Percentiles rank a stretch among this genome's conserved stretches.
These are phyloP conservation scores for Globisporangium spiculum DNA, from an alignment of 352 stramenopile genomes.

Conservation along the genomic window DNA sequence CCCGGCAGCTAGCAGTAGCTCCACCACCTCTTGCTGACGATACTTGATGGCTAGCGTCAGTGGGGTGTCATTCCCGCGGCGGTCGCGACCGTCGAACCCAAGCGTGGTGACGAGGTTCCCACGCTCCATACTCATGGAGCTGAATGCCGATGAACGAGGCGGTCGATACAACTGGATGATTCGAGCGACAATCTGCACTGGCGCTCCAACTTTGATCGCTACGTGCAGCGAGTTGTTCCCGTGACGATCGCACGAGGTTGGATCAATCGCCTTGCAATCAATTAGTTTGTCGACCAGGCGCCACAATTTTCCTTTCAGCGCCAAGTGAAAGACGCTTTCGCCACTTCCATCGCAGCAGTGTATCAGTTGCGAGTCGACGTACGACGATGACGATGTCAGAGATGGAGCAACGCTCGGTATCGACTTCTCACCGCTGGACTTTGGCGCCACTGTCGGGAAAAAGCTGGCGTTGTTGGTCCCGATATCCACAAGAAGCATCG, in stretches of 20 bases:
- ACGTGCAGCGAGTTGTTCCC: conserved; percentile 61
- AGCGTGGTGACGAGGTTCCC: conserved; percentile 23
- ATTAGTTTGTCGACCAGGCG: conserved; percentile 52
- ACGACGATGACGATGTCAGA: conserved; percentile 7
- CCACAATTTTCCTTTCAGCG: conserved; percentile 62
- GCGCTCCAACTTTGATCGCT: conserved; percentile 58
- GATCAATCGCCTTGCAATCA: conserved; percentile 37
- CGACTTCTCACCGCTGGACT: conserved; percentile 4
- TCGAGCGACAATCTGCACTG: conserved; percentile 34
- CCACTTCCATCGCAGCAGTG: conserved; percentile 46
- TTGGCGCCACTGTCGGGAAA: neutral
- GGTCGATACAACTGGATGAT: conserved; percentile 51
- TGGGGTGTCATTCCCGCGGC: conserved; percentile 48
- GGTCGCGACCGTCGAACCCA: conserved; percentile 31
- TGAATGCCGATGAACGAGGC: conserved; percentile 15
- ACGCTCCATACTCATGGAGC: conserved; percentile 17
- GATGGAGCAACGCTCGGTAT: conserved; percentile 2
- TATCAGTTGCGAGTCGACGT: conserved; percentile 29
- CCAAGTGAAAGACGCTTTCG: conserved; percentile 57
- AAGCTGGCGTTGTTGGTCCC: conserved; percentile 20
- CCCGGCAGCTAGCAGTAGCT: conserved; percentile 37
- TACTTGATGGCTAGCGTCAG: conserved; percentile 57
- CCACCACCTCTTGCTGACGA: conserved; percentile 50
- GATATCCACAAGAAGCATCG: conserved; percentile 42
- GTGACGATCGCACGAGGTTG: conserved; percentile 38